phyloP scores from a whole-genome alignment of 2,329 filamentous ascomycete genomes.

The Fusarium sp. region DNA sequence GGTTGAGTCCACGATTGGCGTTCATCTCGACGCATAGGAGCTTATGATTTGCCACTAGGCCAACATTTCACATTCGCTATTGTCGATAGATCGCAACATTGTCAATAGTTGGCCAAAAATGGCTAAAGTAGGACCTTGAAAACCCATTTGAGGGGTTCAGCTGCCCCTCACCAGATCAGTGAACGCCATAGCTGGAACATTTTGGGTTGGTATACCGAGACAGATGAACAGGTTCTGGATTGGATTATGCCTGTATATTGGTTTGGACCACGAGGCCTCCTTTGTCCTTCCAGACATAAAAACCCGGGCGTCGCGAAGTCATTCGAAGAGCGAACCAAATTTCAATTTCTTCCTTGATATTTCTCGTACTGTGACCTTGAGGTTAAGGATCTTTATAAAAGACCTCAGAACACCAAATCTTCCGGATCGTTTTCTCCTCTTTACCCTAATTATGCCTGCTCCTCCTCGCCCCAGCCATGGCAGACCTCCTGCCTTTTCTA shows the following conservation, averaged over 20 bases:
- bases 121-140: neutral
- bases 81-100: neutral
- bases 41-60: neutral
- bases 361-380: neutral
- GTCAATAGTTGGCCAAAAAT: neutral
- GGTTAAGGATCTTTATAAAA: neutral
- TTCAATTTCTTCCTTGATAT: neutral
- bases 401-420: too few relatives aligned
- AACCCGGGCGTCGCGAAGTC: neutral
- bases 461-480: neutral
- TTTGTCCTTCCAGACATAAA: neutral
- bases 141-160: neutral
- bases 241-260: neutral
- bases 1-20: too few relatives aligned
- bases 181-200: neutral
- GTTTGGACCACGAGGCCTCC: neutral
- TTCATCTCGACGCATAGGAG: neutral
- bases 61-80: neutral
- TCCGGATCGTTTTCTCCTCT: fast-evolving
- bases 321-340: neutral
- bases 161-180: neutral
- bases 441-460: neutral
- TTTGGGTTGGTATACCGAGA: neutral
- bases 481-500: neutral
- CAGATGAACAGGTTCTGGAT: neutral